Base-by-base conservation (phyloP, 1,284 basidiomycete genomes). In the Anthracocystis setariae region DNA sequence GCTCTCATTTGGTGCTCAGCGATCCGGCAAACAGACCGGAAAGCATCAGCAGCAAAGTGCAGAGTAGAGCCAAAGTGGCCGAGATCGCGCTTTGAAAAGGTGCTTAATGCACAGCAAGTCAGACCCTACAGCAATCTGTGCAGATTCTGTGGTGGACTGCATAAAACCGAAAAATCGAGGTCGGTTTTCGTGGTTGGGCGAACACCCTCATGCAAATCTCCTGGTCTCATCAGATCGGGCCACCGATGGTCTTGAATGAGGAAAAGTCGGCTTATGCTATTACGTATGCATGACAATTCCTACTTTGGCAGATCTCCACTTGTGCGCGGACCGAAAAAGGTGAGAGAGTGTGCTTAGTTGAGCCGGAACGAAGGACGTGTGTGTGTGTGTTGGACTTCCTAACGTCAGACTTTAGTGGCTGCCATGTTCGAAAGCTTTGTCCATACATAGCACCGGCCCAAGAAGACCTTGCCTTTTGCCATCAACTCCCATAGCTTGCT, bases 51-150 rank as follows among this genome's bases (percentile, higher is more conserved):
- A n/a, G n/a, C n/a, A n/a, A n/a, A n/a, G n/a, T n/a, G n/a, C n/a
- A n/a, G 7, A 29, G 29, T 29, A 12, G 29, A 29, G 5, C n/a
- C 29, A 12, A 29, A 12, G 5, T 29, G 29, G 29, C 47, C 35
- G 43, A 49, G n/a, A 32, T 25, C 20, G 40, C 21, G 44, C 33
- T 55, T n/a, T n/a, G n/a, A 43, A 38, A 44, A 44, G 37, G 40
- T 7, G 5, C 38, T 55, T 9, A 21, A 54, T 61, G 57, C 57
- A 56, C 23, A 8, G 10, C 13, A 18, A 21, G 18, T 40, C 25
- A 49, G 49, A 61, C 64, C 64, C 64, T 57, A 61, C 57, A 56
- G 58, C 46, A 17, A 23, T 13, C 23, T 9, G 32, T 60, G 57
- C 63, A 66, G 43, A 29, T 29, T 12, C 7, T 29, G 5, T n/a